Evolutionary conservation across 2,329 filamentous ascomycete species (phyloP).

Genomic region (Juglanconis sp.): DNA sequence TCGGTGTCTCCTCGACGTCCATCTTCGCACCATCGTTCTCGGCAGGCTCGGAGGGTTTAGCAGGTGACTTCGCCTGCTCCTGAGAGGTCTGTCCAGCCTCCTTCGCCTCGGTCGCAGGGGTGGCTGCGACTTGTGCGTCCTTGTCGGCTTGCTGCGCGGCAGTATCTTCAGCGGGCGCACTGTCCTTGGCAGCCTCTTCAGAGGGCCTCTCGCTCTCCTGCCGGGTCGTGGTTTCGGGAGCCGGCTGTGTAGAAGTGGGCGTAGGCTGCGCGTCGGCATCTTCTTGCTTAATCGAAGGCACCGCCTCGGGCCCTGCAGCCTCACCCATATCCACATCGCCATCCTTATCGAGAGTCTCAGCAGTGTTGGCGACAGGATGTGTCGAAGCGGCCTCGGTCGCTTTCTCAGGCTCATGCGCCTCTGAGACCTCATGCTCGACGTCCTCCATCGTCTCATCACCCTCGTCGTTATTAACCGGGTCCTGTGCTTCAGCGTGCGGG

Average conservation of each 20-base stretch:
- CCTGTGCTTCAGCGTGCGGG: neutral
- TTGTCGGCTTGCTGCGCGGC: neutral
- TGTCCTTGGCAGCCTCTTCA: slow-evolving; percentile 18
- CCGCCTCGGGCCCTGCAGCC: slow-evolving; percentile 27
- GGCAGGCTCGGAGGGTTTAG: neutral
- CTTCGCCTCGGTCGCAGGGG: slow-evolving; percentile 11
- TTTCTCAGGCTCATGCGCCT: slow-evolving; percentile 21
- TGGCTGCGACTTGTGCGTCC: neutral
- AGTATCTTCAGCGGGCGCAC: slow-evolving; percentile 3
- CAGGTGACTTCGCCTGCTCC: slow-evolving; percentile 18
- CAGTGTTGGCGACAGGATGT: slow-evolving; percentile 11
- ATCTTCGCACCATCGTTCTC: neutral
- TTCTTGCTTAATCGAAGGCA: slow-evolving; percentile 35
- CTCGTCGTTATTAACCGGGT: slow-evolving; percentile 4
- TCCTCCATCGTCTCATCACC: slow-evolving; percentile 22
- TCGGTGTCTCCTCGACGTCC: neutral
- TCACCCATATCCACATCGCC: slow-evolving; percentile 52
- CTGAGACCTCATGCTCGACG: slow-evolving; percentile 29
- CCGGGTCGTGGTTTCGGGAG: slow-evolving; percentile 19
- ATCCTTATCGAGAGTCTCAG: slow-evolving; percentile 39
- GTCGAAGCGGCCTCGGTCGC: slow-evolving; percentile 2
- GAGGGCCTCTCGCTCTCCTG: slow-evolving; percentile 18
- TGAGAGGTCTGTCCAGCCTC: slow-evolving; percentile 16
- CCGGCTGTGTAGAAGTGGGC: slow-evolving; percentile 25
- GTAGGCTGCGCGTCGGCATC: slow-evolving; percentile 32